Conservation (phyloP, 495 filamentous ascomycete genomes). For the Tuber microsphaerosporum region DNA sequence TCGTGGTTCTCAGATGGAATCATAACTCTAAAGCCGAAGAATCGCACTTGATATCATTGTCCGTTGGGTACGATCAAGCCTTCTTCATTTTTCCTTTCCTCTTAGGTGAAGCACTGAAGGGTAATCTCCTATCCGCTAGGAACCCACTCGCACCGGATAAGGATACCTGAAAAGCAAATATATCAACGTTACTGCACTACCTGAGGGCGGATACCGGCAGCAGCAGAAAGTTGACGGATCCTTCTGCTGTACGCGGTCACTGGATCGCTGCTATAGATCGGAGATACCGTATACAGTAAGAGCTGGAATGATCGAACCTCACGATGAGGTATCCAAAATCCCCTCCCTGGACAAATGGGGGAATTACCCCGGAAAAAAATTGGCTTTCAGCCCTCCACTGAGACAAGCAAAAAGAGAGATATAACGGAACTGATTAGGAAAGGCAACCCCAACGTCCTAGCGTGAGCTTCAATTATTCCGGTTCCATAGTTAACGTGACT, state of each 20-base stretch:
- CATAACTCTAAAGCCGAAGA: too few relatives aligned
- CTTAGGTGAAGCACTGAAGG: background rate
- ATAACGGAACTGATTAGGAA: background rate
- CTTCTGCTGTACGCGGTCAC: background rate
- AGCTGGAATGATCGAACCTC: background rate
- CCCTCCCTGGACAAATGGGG: background rate
- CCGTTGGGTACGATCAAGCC: too few relatives aligned
- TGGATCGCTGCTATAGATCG: background rate
- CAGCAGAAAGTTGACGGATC: background rate
- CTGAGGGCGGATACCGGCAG: background rate
- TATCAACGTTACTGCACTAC: background rate
- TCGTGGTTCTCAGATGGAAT: too few relatives aligned
- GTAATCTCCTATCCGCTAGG: background rate
- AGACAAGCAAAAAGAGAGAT: background rate
- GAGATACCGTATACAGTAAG: too few relatives aligned
- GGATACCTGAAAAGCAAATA: background rate
- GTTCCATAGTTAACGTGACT: background rate
- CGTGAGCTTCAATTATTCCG: background rate
- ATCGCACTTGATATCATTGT: too few relatives aligned
- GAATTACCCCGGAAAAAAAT: background rate
- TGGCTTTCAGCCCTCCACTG: background rate
- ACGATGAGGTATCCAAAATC: background rate
- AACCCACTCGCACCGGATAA: background rate
- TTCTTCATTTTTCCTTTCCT: background rate
- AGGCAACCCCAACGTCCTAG: background rate